Conservation (phyloP, 208 protist genomes). For the Trypanosoma avium region DNA sequence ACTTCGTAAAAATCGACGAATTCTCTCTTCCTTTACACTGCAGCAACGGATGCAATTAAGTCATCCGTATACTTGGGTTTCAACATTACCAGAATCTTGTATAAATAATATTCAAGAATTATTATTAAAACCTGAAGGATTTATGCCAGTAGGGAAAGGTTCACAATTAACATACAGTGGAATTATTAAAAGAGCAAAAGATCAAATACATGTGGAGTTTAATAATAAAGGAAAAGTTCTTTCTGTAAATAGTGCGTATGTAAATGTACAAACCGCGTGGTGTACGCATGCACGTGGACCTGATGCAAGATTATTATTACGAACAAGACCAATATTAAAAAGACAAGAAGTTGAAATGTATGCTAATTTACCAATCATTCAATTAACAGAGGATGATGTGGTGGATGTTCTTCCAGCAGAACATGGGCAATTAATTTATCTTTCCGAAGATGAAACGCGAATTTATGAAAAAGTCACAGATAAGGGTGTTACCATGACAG, state of each 20-base stretch:
- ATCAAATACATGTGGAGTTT: conserved; percentile 61
- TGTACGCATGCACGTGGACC: conserved; percentile 61
- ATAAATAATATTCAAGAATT: conserved; percentile 40
- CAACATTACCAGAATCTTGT: conserved; percentile 54
- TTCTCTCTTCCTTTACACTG: conserved; percentile 83
- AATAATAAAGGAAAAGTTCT: conserved; percentile 63
- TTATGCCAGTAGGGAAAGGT: conserved; percentile 36
- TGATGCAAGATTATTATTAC: conserved; percentile 74
- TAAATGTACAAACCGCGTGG: conserved; percentile 78
- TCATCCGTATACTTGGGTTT: conserved; percentile 84
- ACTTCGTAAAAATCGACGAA: conserved; percentile 37
- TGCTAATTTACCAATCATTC: conserved; percentile 47
- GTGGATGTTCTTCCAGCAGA: conserved; percentile 79
- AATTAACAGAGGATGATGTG: conserved; percentile 80
- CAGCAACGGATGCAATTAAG: conserved; percentile 89
- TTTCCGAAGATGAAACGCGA: conserved; percentile 82
- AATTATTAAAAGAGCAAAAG: conserved; percentile 71
- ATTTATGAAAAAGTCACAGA: conserved; percentile 77
- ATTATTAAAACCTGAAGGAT: conserved; percentile 62
- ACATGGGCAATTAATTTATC: conserved; percentile 87
- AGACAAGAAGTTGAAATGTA: conserved; percentile 71
- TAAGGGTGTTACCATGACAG: conserved; percentile 56
- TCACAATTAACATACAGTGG: conserved; percentile 73
- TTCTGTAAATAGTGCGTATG: conserved; percentile 67
- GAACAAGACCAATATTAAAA: conserved; percentile 59